Evolutionary conservation across 257 asterid species (phyloP), one percentile per base, ranked within the genome.

Genomic region (Plantago major): DNA sequence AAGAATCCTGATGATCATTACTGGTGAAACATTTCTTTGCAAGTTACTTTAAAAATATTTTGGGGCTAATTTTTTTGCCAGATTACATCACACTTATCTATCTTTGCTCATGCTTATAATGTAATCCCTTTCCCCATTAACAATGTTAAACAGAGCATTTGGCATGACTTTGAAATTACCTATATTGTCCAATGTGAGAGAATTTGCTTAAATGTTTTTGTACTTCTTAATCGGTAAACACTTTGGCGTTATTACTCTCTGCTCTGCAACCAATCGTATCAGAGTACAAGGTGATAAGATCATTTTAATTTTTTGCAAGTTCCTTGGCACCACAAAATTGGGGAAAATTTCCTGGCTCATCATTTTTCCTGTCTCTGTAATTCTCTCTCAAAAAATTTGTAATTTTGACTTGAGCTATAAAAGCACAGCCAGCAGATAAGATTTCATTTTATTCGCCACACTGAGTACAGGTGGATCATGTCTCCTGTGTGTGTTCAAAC

Each of bases 101-200:
- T 52, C 38, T 52, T 18, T 19, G 33, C 17, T 52, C 18, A 3
- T 2, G 10, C 13, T 18, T 19, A 18, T 22, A 9, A 22, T 3
- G n/a, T 33, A 52, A 18, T 17, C 42, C 17, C 58, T 53, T 67
- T 67, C 45, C 33, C 3, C 22, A 46, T 45, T 43, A 26, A 17
- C 51, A 11, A 46, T 10, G 42, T 50, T 50, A n/a, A 46, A 8
- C 22, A 19, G 1, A 8, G 11, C 43, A 11, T 45, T 48, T 58
- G 60, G 53, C 58, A 38, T 53, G 40, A 33, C 22, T 17, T 14
- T 13, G 37, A 11, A 52, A 52, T 16, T 18, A n/a, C 28, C 11
- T 52, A 10, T 7, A 22, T 10, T 7, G 40, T 49, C 40, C 8
- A 33, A 33, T 33, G 54, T 49, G 8, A 49, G 19, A 15, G 5